Evolutionary conservation across 2,329 filamentous ascomycete genomes (phyloP).

Genomic region (Colletotrichum noveboracense): DNA sequence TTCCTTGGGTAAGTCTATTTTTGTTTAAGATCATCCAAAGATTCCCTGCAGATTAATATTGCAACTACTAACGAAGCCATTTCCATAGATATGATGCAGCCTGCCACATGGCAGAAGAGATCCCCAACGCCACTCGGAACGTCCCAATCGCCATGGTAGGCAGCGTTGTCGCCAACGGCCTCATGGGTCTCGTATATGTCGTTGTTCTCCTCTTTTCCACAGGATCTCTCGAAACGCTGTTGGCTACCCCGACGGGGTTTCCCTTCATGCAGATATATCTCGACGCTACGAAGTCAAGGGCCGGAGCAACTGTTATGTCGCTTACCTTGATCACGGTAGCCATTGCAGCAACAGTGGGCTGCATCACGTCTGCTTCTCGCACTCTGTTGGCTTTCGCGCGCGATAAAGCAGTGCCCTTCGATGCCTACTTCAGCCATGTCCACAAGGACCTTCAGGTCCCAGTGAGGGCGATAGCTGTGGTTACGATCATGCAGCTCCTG

Average conservation of each 20-base stretch:
- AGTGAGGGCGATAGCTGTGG: constrained; percentile 28
- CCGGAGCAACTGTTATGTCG: constrained; percentile 31
- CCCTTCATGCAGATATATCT: constrained; percentile 46
- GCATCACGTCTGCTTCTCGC: constrained; percentile 37
- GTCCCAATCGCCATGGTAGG: constrained; percentile 38
- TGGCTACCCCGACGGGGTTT: constrained; percentile 45
- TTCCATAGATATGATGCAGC: constrained; percentile 34
- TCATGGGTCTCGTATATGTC: constrained; percentile 47
- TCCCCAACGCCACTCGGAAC: constrained; percentile 33
- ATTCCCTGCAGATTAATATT: fast-evolving
- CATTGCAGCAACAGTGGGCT: constrained; percentile 32
- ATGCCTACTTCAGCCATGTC: constrained; percentile 40
- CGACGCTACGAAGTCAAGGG: constrained; percentile 29
- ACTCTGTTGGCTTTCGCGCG: constrained; percentile 44
- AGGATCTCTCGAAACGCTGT: constrained; percentile 39
- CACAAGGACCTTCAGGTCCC: constrained; percentile 36
- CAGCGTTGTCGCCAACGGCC: constrained; percentile 42
- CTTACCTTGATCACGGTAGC: constrained; percentile 30
- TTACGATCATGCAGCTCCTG: constrained; percentile 28
- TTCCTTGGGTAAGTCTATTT: constrained; percentile 33
- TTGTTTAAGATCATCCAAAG: too few relatives aligned
- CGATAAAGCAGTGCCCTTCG: constrained; percentile 40
- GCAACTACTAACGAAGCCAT: background rate
- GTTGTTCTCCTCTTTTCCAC: constrained; percentile 48
- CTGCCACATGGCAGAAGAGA: constrained; percentile 37